Conservation (phyloP, 345 rosid genomes). For the Kernera saxatilis region DNA sequence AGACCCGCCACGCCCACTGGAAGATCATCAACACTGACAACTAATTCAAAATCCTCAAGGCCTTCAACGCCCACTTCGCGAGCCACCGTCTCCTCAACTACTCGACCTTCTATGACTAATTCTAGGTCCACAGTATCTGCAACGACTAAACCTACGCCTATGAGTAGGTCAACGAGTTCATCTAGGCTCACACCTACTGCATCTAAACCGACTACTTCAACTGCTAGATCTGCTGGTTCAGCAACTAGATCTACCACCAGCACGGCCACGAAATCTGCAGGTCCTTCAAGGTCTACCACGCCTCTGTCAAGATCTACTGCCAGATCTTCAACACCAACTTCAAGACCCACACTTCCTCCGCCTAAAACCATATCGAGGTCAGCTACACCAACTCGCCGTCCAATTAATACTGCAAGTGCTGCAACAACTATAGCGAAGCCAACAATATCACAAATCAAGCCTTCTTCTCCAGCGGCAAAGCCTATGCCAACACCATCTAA, state of each 20-base stretch:
- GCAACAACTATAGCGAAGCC: slow-evolving; percentile 27
- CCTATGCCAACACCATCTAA: slow-evolving; percentile 40
- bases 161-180: slow-evolving; percentile 38
- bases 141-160: slow-evolving; percentile 33
- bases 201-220: slow-evolving; percentile 40
- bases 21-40: slow-evolving; percentile 46
- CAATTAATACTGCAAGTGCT: slow-evolving; percentile 53
- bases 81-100: slow-evolving; percentile 51
- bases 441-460: slow-evolving; percentile 43
- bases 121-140: slow-evolving; percentile 39
- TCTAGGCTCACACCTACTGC: slow-evolving; percentile 38
- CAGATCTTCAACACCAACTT: slow-evolving; percentile 84
- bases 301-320: slow-evolving; percentile 72
- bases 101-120: slow-evolving; percentile 31
- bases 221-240: slow-evolving; percentile 38
- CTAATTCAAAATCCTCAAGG: slow-evolving; percentile 57
- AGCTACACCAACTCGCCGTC: slow-evolving; percentile 83
- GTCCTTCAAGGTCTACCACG: slow-evolving; percentile 74
- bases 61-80: slow-evolving; percentile 89
- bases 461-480: slow-evolving; percentile 44
- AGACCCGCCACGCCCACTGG: slow-evolving; percentile 90
- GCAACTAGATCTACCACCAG: slow-evolving; percentile 38
- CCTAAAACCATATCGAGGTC: slow-evolving; percentile 70
- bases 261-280: slow-evolving; percentile 39
- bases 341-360: slow-evolving; percentile 66